These are phyloP conservation scores for Nemophila menziesii DNA, from an alignment of 257 asterid species.

Conservation along the genomic window DNA sequence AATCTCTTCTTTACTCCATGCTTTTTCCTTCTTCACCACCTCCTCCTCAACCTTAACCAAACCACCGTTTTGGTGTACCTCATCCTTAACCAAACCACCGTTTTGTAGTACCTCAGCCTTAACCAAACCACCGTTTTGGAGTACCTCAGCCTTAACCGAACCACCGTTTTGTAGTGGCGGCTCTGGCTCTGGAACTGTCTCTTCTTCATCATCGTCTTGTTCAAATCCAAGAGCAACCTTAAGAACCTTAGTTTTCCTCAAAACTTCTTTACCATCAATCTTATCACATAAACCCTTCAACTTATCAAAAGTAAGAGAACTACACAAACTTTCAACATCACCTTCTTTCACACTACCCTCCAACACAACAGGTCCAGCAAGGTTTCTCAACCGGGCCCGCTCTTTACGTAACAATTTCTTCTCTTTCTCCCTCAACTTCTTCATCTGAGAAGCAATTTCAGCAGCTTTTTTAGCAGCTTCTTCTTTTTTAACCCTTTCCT, in stretches of 20 bases:
- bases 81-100: constrained; percentile 22
- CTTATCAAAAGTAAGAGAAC: constrained; percentile 63
- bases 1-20: constrained; percentile 83
- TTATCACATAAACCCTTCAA: constrained; percentile 50
- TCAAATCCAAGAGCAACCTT: constrained; percentile 32
- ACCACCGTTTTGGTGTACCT: constrained; percentile 32
- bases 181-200: too few relatives aligned
- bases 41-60: too few relatives aligned
- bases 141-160: constrained; percentile 19
- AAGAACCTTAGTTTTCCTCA: constrained; percentile 40
- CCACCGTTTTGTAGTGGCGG: constrained; percentile 73
- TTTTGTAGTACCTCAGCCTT: too few relatives aligned
- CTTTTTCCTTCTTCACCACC: constrained; percentile 44
- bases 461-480: constrained; percentile 74
- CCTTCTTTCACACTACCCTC: constrained; percentile 42
- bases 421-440: constrained; percentile 68
- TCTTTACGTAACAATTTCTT: constrained; percentile 84
- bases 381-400: constrained; percentile 67
- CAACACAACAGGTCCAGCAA: constrained; percentile 40
- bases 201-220: constrained; percentile 24
- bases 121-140: too few relatives aligned
- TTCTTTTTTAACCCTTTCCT: constrained; percentile 63
- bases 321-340: constrained; percentile 60
- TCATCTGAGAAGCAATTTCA: constrained; percentile 73
- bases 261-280: constrained; percentile 51